These are phyloP conservation scores for Ajuga chamaepitys DNA, from an alignment of 257 asterid genomes.

Conservation along the genomic window DNA sequence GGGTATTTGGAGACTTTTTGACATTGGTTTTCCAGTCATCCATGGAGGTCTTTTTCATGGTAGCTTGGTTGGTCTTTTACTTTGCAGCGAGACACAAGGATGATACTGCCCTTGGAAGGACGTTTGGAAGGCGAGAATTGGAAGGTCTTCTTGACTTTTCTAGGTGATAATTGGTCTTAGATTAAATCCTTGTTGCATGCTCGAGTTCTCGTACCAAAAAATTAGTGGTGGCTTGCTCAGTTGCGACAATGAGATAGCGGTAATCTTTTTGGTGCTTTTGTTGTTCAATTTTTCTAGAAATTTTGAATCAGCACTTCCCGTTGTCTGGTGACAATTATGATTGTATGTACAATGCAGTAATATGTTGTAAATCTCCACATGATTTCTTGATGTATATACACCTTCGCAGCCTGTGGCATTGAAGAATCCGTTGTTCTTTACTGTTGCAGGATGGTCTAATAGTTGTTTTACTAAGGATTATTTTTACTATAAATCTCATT, in stretches of 20 bases:
- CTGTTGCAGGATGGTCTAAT: background rate
- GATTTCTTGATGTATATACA: slow-evolving; percentile 43
- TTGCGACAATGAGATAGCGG: slow-evolving; percentile 25
- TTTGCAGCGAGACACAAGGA: slow-evolving; percentile 71
- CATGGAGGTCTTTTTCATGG: slow-evolving; percentile 82
- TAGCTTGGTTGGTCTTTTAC: slow-evolving; percentile 75
- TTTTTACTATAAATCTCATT: background rate
- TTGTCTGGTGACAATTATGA: slow-evolving; percentile 42
- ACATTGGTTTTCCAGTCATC: slow-evolving; percentile 55
- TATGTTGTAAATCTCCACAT: slow-evolving; percentile 57
- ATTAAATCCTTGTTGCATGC: slow-evolving; percentile 10
- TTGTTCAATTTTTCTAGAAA: slow-evolving; percentile 29
- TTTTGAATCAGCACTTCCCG: slow-evolving; percentile 39
- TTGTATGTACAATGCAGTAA: slow-evolving; percentile 48
- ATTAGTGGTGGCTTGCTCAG: slow-evolving; percentile 28
- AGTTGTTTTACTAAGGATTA: background rate
- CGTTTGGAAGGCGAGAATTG: slow-evolving; percentile 68
- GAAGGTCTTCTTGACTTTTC: slow-evolving; percentile 60
- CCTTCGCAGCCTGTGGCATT: slow-evolving; percentile 29
- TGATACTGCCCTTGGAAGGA: slow-evolving; percentile 51
- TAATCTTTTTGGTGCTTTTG: slow-evolving; percentile 31
- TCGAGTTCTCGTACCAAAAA: slow-evolving; percentile 20
- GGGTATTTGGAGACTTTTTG: slow-evolving; percentile 43
- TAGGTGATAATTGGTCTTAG: slow-evolving; percentile 29
- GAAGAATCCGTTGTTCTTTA: slow-evolving; percentile 3